Percentiles rank a stretch among this genome's conserved stretches.
These are phyloP conservation scores for Xanthoconium stramineum DNA, from an alignment of 768 basidiomycete genomes.

Conservation along the genomic window DNA sequence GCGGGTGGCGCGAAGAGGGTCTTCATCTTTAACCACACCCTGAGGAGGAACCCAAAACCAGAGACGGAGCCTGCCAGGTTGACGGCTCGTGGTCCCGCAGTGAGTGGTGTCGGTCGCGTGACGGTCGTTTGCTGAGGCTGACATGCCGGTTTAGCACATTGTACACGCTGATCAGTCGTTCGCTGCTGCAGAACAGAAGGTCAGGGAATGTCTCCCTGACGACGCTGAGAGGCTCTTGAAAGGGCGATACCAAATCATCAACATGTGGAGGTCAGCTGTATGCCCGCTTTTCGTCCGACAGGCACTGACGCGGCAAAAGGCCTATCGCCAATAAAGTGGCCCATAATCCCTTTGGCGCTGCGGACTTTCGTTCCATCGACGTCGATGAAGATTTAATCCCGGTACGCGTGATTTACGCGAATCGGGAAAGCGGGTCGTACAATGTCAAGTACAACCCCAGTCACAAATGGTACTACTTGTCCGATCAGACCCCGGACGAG, in stretches of 20 bases:
- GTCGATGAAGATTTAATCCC: neutral
- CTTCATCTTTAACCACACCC: neutral
- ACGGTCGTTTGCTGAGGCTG: neutral
- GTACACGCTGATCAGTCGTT: neutral
- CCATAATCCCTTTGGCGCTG: neutral
- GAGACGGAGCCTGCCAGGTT: neutral
- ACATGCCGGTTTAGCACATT: neutral
- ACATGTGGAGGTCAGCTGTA: conserved; percentile 36
- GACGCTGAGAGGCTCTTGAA: conserved; percentile 41
- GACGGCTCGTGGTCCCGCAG: neutral
- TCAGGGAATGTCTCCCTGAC: conserved; percentile 29
- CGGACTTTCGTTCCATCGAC: neutral
- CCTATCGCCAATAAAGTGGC: neutral
- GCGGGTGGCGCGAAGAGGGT: neutral
- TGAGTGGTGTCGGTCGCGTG: neutral
- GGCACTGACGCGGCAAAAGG: neutral
- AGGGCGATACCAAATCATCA: conserved; percentile 40
- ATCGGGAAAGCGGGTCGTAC: conserved; percentile 21
- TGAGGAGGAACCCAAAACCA: neutral
- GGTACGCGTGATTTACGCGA: conserved; percentile 32
- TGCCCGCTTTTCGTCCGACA: neutral
- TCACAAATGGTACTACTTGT: conserved; percentile 38
- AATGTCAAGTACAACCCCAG: conserved; percentile 32
- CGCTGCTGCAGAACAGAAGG: neutral
- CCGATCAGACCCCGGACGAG: conserved; percentile 15